Percentiles rank a stretch among this genome's conserved stretches.
phyloP scores from a whole-genome alignment of 192 early-diverging fungal genomes.

The Geranomyces michiganensis region DNA sequence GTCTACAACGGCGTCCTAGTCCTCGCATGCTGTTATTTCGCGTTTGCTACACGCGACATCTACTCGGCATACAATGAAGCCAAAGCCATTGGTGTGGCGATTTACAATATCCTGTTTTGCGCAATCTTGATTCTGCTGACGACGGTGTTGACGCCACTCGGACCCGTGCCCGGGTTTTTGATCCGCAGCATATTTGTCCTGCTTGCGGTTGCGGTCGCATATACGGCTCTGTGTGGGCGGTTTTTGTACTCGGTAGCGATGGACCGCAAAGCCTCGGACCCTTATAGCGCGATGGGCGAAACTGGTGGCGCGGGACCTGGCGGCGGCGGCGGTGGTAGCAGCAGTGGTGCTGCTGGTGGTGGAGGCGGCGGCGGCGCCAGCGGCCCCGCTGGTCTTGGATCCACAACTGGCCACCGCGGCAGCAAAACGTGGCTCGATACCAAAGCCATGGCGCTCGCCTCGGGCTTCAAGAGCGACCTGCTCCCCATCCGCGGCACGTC shows the following conservation, averaged over 20 bases:
- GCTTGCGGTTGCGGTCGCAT: slow-evolving; percentile 13
- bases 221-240: slow-evolving; percentile 16
- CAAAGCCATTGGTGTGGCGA: slow-evolving; percentile 35
- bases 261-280: no score
- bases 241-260: background rate
- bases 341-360: background rate
- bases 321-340: background rate
- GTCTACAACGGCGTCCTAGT: slow-evolving; percentile 32
- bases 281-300: background rate
- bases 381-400: background rate
- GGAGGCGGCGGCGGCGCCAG: background rate
- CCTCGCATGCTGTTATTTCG: slow-evolving; percentile 24
- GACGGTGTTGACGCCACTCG: slow-evolving; percentile 1
- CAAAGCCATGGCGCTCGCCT: background rate
- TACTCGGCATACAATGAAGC: slow-evolving; percentile 39
- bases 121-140: slow-evolving; percentile 15
- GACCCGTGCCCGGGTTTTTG: background rate
- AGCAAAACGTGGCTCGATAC: background rate
- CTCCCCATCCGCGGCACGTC: slow-evolving; percentile 13
- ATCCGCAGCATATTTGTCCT: slow-evolving; percentile 19
- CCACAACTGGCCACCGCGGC: background rate
- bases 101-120: slow-evolving; percentile 38
- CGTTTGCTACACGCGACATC: slow-evolving; percentile 35
- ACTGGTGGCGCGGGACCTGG: background rate
- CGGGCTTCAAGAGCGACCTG: background rate